These are phyloP conservation scores for Orbilia ellipsospora DNA, from an alignment of 2,329 filamentous ascomycete species.

Conservation along the genomic window DNA sequence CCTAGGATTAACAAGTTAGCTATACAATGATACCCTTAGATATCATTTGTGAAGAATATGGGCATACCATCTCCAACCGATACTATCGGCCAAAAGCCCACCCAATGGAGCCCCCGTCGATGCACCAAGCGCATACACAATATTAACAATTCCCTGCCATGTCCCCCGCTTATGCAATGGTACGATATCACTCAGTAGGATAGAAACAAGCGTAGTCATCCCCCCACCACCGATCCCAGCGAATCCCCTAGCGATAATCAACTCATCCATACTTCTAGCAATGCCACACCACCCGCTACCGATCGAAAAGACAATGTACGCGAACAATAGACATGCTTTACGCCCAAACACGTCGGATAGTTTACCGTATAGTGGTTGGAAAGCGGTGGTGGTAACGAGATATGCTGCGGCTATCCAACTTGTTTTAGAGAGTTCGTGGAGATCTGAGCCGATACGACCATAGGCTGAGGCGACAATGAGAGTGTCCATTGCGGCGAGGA, in stretches of 20 bases:
- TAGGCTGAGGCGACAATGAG: constrained; percentile 76
- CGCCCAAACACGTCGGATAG: constrained; percentile 77
- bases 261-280: constrained; percentile 72
- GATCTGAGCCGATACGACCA: constrained; percentile 78
- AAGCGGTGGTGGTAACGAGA: constrained; percentile 78
- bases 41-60: constrained; percentile 56
- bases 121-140: constrained; percentile 76
- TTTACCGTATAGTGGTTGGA: constrained; percentile 79
- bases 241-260: constrained; percentile 72
- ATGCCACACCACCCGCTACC: constrained; percentile 74
- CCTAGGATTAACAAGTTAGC: constrained; percentile 60
- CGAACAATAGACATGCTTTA: constrained; percentile 73
- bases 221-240: constrained; percentile 60
- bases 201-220: constrained; percentile 69
- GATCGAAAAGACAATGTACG: constrained; percentile 73
- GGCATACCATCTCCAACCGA: constrained; percentile 78
- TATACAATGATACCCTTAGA: background rate
- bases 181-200: constrained; percentile 77
- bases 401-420: constrained; percentile 80
- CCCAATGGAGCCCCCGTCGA: constrained; percentile 76
- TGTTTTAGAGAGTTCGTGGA: constrained; percentile 78
- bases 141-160: constrained; percentile 80
- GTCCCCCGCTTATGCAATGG: constrained; percentile 75
- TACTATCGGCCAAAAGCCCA: constrained; percentile 76
- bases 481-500: constrained; percentile 78